A percentile compares a stretch with the other conserved stretches of the same genome.
phyloP scores from a whole-genome alignment of 2,329 filamentous ascomycete genomes.

The Hymenoscyphus repandus region DNA sequence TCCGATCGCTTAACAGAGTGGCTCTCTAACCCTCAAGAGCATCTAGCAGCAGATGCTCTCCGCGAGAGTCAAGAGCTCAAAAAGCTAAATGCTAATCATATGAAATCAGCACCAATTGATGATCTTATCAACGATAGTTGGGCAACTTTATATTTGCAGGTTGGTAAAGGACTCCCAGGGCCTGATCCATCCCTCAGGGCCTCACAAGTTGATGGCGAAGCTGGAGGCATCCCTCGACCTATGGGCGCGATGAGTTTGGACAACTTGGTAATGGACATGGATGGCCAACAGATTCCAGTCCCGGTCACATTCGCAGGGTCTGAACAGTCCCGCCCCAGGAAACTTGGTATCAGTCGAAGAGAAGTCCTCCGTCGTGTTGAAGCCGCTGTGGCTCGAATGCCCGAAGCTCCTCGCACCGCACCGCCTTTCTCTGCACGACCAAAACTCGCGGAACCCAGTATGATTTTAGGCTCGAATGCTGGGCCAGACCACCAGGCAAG shows the following conservation, averaged over 20 bases:
- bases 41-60: slow-evolving; percentile 54
- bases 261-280: slow-evolving; percentile 30
- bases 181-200: slow-evolving; percentile 34
- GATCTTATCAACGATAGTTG: slow-evolving; percentile 93
- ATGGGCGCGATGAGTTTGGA: slow-evolving; percentile 30
- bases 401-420: slow-evolving; percentile 31
- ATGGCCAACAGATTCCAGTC: slow-evolving; percentile 23
- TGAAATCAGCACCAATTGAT: slow-evolving; percentile 81
- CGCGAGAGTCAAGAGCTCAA: slow-evolving; percentile 65
- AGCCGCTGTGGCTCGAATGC: slow-evolving; percentile 44
- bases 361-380: slow-evolving; percentile 60
- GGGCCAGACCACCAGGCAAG: background rate
- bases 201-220: slow-evolving; percentile 42
- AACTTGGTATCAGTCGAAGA: slow-evolving; percentile 26
- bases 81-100: slow-evolving; percentile 77
- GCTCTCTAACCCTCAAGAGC: slow-evolving; percentile 42
- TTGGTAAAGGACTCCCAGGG: slow-evolving; percentile 53
- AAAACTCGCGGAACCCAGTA: slow-evolving; percentile 34
- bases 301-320: slow-evolving; percentile 22
- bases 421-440: slow-evolving; percentile 31
- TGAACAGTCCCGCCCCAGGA: slow-evolving; percentile 23
- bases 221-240: slow-evolving; percentile 21
- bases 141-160: slow-evolving; percentile 65
- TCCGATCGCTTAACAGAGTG: slow-evolving; percentile 56
- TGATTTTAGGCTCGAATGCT: slow-evolving; percentile 32